Evolutionary conservation across 495 filamentous ascomycete genomes (phyloP), one percentile per base, ranked within the genome.

Genomic region (Talaromyces borbonicus): DNA sequence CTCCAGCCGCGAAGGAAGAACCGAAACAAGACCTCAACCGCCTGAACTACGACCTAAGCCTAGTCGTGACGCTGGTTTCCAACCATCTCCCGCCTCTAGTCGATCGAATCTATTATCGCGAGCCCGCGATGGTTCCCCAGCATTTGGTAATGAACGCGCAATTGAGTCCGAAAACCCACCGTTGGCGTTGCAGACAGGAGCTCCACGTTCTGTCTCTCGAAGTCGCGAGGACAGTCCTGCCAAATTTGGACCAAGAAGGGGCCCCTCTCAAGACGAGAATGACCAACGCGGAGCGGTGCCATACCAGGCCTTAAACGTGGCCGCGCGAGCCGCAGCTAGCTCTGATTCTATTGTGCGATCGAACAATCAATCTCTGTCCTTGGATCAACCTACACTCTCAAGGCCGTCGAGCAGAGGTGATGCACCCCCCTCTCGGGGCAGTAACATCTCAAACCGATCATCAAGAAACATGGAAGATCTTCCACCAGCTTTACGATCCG

Each of bases 41-140:
- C 63, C 67, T 1, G 66, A 74, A 4, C 49, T 67, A 30, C 65
- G 71, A 39, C 47, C 55, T n/a, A 68, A 71, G 49, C 62, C 55
- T 43, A 73, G 72, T 50, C 65, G 70, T 7, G 73, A 74, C 38
- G 66, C 65, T 20, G 52, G 71, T 47, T 59, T 57, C n/a, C 68
- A 66, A 8, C 63, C 69, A 15, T 62, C 65, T 18, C 65, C 46
- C 29, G 31, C 46, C n/a, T 22, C 46, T 26, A 18, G 35, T 20
- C 27, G 22, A 25, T 27, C 46, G 18, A 30, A 23, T 8, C 44
- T 16, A 22, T 7, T 31, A 38, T 22, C 31, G n/a, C 20, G 29
- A 24, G 15, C 9, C n/a, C 47, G 37, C 24, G 36, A 42, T 18
- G 47, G 27, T 1, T 18, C 19, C 20, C 47, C 38, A 32, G 24